Evolutionary conservation across 2,329 filamentous ascomycete species (phyloP).

Genomic region (Phialemoniopsis sp.): DNA sequence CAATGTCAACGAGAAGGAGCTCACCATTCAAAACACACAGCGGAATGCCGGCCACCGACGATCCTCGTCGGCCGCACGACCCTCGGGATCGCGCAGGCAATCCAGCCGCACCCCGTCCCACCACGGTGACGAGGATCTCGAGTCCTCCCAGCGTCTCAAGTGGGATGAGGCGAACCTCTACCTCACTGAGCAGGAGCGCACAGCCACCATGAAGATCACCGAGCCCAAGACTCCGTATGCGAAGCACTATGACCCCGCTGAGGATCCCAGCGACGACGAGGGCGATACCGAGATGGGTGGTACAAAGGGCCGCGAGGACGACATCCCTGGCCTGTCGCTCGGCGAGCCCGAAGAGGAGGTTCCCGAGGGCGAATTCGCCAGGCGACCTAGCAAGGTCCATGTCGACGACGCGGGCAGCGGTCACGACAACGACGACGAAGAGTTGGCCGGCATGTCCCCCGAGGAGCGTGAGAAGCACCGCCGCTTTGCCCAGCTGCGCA

Average conservation of each 20-base stretch:
- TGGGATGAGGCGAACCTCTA: constrained; percentile 99
- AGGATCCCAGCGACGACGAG: constrained; percentile 82
- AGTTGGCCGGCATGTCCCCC: constrained; percentile 47
- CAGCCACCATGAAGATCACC: constrained; percentile 96
- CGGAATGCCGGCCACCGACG: constrained; percentile 87
- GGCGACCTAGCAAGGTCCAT: constrained; percentile 68
- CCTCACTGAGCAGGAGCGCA: constrained; percentile 92
- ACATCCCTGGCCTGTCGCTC: constrained; percentile 88
- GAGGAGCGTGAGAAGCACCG: constrained; percentile 89
- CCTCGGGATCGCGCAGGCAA: constrained; percentile 65
- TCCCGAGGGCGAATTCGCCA: constrained; percentile 39
- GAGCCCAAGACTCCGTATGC: constrained; percentile 98
- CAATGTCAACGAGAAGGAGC: constrained; percentile 71
- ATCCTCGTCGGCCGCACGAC: constrained; percentile 70
- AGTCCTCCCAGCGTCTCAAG: constrained; percentile 73
- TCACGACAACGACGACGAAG: constrained; percentile 54
- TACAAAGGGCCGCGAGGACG: constrained; percentile 59
- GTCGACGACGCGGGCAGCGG: constrained; percentile 60
- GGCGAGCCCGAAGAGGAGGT: constrained; percentile 84
- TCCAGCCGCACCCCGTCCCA: constrained; percentile 49
- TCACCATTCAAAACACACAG: constrained; percentile 91
- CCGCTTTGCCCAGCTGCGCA: constrained; percentile 85
- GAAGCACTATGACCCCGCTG: constrained; percentile 81
- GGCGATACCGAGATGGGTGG: constrained; percentile 62
- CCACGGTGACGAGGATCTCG: constrained; percentile 33